phyloP scores from a whole-genome alignment of 139 green algal species.

The Chlamydomonas sp. region DNA sequence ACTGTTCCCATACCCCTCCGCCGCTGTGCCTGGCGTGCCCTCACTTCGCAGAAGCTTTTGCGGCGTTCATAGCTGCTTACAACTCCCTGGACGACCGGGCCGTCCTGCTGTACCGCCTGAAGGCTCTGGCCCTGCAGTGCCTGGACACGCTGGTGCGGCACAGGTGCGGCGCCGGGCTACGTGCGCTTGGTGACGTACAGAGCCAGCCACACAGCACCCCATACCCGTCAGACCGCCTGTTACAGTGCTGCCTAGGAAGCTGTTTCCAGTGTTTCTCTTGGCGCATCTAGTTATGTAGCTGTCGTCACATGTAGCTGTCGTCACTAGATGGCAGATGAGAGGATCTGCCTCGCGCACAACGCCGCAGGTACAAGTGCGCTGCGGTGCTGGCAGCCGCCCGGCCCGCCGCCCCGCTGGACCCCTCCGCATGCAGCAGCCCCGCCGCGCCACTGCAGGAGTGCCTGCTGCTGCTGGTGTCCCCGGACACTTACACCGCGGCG shows the following conservation, averaged over 20 bases:
- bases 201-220: no score
- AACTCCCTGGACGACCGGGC: neutral
- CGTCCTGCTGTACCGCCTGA: slow-evolving; percentile 12
- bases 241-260: neutral
- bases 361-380: neutral
- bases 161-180: neutral
- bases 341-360: no score
- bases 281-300: neutral
- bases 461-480: slow-evolving; percentile 28
- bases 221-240: neutral
- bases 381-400: slow-evolving; percentile 3
- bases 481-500: neutral
- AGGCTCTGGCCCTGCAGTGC: slow-evolving; percentile 26
- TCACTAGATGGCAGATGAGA: no score
- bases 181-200: no score
- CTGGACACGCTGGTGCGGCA: neutral
- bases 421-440: neutral
- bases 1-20: no score
- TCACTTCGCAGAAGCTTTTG: neutral
- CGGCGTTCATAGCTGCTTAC: neutral
- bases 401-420: slow-evolving; percentile 1
- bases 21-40: no score
- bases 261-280: neutral
- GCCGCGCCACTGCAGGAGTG: slow-evolving; percentile 28
- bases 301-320: no score